Percentiles rank a stretch among this genome's conserved stretches.
Conservation (phyloP, 1,284 basidiomycete species). For the Bjerkandera adusta region DNA sequence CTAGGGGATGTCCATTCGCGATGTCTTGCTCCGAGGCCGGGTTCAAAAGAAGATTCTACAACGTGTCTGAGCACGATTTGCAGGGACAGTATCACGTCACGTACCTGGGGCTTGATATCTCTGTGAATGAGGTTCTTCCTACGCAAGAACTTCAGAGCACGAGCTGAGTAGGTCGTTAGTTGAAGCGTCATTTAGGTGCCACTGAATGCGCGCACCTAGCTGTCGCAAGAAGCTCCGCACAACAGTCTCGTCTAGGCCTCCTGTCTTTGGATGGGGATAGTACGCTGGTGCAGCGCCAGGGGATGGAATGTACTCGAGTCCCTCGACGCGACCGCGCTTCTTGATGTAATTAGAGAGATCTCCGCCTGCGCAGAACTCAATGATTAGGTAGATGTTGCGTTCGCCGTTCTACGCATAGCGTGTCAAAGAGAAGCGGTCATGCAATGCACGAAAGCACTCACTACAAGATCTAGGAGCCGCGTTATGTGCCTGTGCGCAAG, state of each 20-base stretch:
- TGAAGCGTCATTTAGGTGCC: constrained; percentile 15
- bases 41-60: constrained; percentile 87
- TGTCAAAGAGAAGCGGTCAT: background rate
- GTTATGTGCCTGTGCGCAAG: constrained; percentile 95
- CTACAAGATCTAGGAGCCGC: constrained; percentile 88
- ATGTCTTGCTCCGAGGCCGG: constrained; percentile 81
- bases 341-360: constrained; percentile 97
- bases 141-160: constrained; percentile 91
- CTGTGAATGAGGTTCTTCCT: constrained; percentile 91
- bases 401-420: constrained; percentile 72
- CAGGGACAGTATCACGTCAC: constrained; percentile 11
- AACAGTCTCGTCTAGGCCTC: constrained; percentile 89
- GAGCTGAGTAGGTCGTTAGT: no score
- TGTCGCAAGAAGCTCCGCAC: constrained; percentile 94
- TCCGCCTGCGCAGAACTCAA: constrained; percentile 96
- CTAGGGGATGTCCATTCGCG: constrained; percentile 83
- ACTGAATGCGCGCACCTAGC: constrained; percentile 59
- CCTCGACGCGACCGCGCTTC: constrained; percentile 85
- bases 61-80: background rate
- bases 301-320: constrained; percentile 75
- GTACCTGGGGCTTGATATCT: constrained; percentile 94
- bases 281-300: constrained; percentile 71
- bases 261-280: constrained; percentile 88
- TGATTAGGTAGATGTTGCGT: constrained; percentile 94
- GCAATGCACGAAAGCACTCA: constrained; percentile 34